These are phyloP conservation scores for Cladosporium sp. DNA, from an alignment of 2,329 filamentous ascomycete genomes.

Conservation along the genomic window DNA sequence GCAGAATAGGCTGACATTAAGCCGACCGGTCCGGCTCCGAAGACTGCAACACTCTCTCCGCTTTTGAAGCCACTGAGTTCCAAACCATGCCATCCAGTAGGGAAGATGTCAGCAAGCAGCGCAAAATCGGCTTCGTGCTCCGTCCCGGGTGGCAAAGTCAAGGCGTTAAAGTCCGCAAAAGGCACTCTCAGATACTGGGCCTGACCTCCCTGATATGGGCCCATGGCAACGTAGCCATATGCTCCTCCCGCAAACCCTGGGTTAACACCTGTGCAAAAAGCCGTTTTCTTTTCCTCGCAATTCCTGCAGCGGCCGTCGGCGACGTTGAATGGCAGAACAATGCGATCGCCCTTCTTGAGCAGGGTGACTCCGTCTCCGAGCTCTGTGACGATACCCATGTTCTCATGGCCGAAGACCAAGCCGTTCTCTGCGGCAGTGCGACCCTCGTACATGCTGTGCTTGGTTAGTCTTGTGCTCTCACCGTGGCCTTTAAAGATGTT, in stretches of 20 bases:
- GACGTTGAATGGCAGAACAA: slow-evolving; percentile 63
- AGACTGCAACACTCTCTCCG: slow-evolving; percentile 60
- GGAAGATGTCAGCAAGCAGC: slow-evolving; percentile 47
- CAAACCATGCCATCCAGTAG: slow-evolving; percentile 54
- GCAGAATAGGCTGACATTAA: slow-evolving; percentile 63
- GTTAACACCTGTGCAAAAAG: slow-evolving; percentile 59
- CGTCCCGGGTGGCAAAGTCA: slow-evolving; percentile 56
- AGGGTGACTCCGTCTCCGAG: slow-evolving; percentile 55
- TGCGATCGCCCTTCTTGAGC: slow-evolving; percentile 58
- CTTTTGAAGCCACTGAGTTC: slow-evolving; percentile 55
- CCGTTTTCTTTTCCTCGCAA: slow-evolving; percentile 60
- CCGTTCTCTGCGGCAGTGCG: slow-evolving; percentile 58
- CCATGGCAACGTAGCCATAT: slow-evolving; percentile 52
- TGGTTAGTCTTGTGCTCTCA: slow-evolving; percentile 24
- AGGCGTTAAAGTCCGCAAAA: slow-evolving; percentile 62
- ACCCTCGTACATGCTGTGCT: slow-evolving; percentile 58
- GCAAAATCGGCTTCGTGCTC: slow-evolving; percentile 59
- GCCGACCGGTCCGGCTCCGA: slow-evolving; percentile 57
- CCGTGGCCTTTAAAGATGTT: slow-evolving; percentile 35
- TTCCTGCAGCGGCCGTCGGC: slow-evolving; percentile 60
- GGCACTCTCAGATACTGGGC: slow-evolving; percentile 62
- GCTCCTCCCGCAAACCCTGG: slow-evolving; percentile 56
- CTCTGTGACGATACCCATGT: slow-evolving; percentile 43
- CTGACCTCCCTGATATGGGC: slow-evolving; percentile 52
- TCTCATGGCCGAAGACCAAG: slow-evolving; percentile 56